These are phyloP conservation scores for Sporobolomyces phaffii DNA, from an alignment of 768 basidiomycete genomes.

Conservation along the genomic window DNA sequence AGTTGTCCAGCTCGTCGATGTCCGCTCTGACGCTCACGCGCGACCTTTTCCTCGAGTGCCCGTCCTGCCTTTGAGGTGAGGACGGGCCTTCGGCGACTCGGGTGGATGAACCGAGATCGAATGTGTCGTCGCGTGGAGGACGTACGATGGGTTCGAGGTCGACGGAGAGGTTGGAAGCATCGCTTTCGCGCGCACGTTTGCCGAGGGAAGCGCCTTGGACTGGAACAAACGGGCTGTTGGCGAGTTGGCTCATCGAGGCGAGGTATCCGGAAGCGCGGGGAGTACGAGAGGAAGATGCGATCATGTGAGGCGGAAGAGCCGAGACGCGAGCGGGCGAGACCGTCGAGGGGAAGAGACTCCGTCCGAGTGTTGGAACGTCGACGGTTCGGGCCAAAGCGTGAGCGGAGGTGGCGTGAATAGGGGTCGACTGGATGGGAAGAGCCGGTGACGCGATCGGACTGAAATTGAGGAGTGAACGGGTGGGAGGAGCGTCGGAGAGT, in stretches of 20 bases:
- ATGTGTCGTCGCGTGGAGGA: not conserved
- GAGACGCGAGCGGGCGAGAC: not conserved
- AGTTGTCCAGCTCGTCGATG: too few species aligned
- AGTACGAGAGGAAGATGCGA: not conserved
- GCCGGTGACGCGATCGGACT: not conserved
- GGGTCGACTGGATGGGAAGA: not conserved
- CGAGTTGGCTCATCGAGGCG: not conserved
- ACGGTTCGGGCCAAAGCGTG: not conserved
- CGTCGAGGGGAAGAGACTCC: too few species aligned
- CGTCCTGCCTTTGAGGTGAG: conserved; percentile 4
- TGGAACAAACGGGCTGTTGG: not conserved
- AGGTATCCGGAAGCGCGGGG: not conserved
- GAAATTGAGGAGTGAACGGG: not conserved
- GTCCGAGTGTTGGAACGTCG: too few species aligned
- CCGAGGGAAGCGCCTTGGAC: conserved; percentile 11
- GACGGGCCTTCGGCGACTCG: not conserved
- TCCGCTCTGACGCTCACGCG: conserved; percentile 1
- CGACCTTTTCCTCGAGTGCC: conserved; percentile 15
- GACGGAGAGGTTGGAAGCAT: conserved; percentile 17
- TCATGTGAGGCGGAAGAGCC: not conserved
- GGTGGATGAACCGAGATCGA: not conserved
- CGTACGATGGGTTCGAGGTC: conserved; percentile 2
- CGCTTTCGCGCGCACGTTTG: conserved; percentile 14
- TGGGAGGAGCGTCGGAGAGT: conserved; percentile 9
- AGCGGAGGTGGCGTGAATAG: not conserved